A percentile compares a stretch with the other conserved stretches of the same genome.
Evolutionary conservation across 768 basidiomycete species (phyloP).

Genomic region (Tephrocybe rancida): DNA sequence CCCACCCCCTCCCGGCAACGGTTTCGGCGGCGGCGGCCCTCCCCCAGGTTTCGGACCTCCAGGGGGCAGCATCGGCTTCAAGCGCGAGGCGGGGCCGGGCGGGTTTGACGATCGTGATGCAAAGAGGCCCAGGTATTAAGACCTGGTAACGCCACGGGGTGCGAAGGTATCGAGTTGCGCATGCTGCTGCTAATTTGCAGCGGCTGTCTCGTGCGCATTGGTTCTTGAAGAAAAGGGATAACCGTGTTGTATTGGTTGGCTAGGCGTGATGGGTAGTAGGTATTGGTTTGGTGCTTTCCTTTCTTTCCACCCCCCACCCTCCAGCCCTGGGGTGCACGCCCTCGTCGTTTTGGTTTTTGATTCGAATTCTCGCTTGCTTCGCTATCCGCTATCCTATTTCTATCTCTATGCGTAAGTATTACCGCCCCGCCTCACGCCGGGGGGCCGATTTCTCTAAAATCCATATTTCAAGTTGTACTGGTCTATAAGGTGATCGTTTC

Average conservation of each 20-base stretch:
- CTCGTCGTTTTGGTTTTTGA: not conserved
- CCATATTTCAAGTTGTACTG: not conserved
- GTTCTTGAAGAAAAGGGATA: not conserved
- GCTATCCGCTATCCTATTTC: constrained; percentile 6
- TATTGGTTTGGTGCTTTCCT: constrained; percentile 12
- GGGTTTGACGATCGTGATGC: constrained; percentile 82
- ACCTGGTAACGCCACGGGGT: no score
- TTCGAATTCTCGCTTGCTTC: constrained; percentile 2
- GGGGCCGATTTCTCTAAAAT: constrained; percentile 10
- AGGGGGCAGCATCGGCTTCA: constrained; percentile 72
- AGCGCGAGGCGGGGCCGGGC: constrained; percentile 68
- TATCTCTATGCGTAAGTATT: constrained; percentile 25
- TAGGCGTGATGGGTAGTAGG: not conserved
- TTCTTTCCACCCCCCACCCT: not conserved
- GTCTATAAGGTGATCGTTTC: no score
- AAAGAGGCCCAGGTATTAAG: constrained; percentile 80
- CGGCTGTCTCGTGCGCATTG: not conserved
- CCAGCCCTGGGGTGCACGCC: not conserved
- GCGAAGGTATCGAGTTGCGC: no score
- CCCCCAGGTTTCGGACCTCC: not conserved
- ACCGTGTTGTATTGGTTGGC: no score
- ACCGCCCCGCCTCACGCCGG: constrained; percentile 20
- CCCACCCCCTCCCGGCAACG: constrained; percentile 32
- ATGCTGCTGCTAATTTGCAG: constrained; percentile 15
- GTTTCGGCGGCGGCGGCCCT: constrained; percentile 39